phyloP scores from a whole-genome alignment of 352 stramenopile genomes.

The Elongisporangium anandrum region DNA sequence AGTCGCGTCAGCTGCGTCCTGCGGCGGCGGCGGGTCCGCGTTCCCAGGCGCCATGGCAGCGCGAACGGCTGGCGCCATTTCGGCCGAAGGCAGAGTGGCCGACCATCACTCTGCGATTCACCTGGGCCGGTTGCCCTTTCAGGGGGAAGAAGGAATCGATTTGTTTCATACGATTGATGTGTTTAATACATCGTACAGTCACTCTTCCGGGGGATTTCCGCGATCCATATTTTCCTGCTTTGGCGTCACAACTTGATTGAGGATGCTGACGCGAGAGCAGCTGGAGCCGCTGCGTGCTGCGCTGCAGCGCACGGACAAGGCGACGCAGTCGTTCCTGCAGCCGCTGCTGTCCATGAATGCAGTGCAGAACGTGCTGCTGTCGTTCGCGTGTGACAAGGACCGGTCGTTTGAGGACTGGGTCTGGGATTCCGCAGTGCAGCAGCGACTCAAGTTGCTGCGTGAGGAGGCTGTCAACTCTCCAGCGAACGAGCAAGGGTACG shows the following conservation, averaged over 20 bases:
- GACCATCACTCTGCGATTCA: neutral
- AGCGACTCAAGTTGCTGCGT: conserved; percentile 48
- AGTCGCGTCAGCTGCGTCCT: neutral
- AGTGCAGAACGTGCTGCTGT: conserved; percentile 67
- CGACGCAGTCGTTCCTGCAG: conserved; percentile 50
- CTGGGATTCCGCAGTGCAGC: conserved; percentile 58
- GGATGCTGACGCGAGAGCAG: conserved; percentile 17
- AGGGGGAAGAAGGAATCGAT: neutral
- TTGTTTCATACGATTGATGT: neutral
- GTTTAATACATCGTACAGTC: too few relatives aligned
- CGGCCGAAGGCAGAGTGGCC: neutral
- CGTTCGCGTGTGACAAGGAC: conserved; percentile 55
- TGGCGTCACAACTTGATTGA: neutral
- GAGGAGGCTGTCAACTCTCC: conserved; percentile 17
- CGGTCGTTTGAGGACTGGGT: conserved; percentile 73
- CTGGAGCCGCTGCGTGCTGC: conserved; percentile 29
- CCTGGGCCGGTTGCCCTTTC: neutral
- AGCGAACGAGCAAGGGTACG: conserved; percentile 15
- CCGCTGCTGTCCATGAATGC: conserved; percentile 53
- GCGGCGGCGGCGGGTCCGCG: neutral
- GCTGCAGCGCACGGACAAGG: conserved; percentile 36
- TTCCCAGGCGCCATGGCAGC: neutral
- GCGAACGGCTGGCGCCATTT: neutral
- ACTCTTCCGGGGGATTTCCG: neutral
- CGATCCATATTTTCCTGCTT: neutral